phyloP scores from a whole-genome alignment of 1,284 basidiomycete species.

The Ustilago hordei region DNA sequence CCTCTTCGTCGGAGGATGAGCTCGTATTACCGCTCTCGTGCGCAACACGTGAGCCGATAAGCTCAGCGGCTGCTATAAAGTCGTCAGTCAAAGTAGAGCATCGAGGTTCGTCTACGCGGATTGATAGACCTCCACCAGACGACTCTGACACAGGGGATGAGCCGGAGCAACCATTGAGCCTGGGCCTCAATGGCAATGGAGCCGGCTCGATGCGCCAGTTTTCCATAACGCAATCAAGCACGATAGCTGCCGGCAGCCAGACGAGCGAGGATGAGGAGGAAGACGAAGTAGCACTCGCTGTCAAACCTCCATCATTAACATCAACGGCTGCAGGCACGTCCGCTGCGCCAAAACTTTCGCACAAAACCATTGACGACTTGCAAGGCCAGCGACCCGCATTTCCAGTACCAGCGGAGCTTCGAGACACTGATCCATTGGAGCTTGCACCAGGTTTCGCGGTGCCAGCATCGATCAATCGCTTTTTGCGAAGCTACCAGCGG shows the following conservation, averaged over 20 bases:
- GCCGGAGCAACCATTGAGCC: constrained; percentile 16
- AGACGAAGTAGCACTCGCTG: constrained; percentile 28
- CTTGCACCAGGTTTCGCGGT: constrained; percentile 70
- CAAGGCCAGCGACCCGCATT: constrained; percentile 32
- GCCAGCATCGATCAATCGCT: constrained; percentile 81
- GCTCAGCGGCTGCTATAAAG: neutral
- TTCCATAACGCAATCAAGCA: neutral
- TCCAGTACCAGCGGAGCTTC: constrained; percentile 22
- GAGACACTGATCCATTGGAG: constrained; percentile 15
- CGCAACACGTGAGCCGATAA: constrained; percentile 6
- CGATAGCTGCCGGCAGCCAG: neutral
- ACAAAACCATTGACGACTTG: neutral
- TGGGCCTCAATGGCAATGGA: constrained; percentile 9
- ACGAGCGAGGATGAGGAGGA: constrained; percentile 36
- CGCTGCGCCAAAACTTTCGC: neutral
- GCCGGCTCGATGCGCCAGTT: neutral
- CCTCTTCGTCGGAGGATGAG: constrained; percentile 35
- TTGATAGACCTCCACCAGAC: neutral
- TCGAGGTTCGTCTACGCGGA: neutral
- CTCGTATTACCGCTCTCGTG: constrained; percentile 16
- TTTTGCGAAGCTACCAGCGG: constrained; percentile 84
- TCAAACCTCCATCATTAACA: constrained; percentile 10
- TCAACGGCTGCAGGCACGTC: neutral
- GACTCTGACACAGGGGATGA: constrained; percentile 28
- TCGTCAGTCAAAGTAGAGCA: neutral